Evolutionary conservation across 495 filamentous ascomycete species (phyloP), one percentile per base, ranked within the genome.

Genomic region (Trichodelitschia bisporula): DNA sequence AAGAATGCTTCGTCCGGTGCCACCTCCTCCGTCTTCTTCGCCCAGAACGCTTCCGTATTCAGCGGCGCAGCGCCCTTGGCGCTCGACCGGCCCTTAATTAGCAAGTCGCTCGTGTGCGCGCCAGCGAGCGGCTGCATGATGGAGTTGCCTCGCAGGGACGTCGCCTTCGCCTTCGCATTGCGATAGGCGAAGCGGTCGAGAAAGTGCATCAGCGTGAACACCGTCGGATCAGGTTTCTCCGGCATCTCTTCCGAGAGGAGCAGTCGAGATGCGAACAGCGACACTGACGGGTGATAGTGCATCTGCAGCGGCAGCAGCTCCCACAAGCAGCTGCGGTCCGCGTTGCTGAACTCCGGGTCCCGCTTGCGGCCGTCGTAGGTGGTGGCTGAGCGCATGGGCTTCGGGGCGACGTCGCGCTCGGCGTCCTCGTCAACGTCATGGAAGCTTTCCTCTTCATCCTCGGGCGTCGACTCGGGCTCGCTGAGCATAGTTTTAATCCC

Each of bases 161-260:
- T 50, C 6, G 66, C 49, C 2, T 58, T 51, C 4, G 74, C 59
- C 58, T 83, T 89, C 28, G 83, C 68, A 37, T 83, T 84, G 25
- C 79, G 71, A 57, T 93, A 97, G 14, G 86, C 78, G 49, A 97
- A 95, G 37, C 82, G 79, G 51, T 97, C 86, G 18, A 97, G 63
- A 63, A 97, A 97, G 47, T 86, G 74, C 33, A 76, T 79, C 34
- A 97, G 64, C 0, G 77, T 91, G 43, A 93, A 80, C 24, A 72
- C 62, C 0, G 72, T 66, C 28, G 92, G 54, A 39, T 97, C 84
- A 0, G 86, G 83, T 51, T 95, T 92, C 36, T 72, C 65, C 33
- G 74, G 70, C 52, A 75, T 70, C 5, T 64, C 57, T 36, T 66
- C 55, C 30, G 65, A 62, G 15, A 59, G 51, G 4, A 91, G 46